phyloP scores from a whole-genome alignment of 768 basidiomycete species.

The Trametes elegans region DNA sequence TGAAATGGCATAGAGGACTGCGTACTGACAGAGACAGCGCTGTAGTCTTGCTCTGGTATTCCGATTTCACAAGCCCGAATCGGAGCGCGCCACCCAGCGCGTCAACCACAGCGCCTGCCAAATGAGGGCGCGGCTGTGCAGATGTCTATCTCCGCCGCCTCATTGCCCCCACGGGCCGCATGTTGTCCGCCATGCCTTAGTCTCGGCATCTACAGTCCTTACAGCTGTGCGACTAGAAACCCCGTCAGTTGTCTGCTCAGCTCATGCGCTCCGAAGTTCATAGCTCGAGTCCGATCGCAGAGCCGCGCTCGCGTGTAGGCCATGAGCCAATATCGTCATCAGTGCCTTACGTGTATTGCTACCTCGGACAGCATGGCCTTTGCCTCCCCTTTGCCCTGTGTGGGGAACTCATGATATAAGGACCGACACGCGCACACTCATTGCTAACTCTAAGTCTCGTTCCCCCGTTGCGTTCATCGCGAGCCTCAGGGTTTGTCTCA shows the following conservation, averaged over 20 bases:
- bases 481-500: neutral
- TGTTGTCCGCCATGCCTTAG: neutral
- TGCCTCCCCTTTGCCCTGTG: constrained; percentile 19
- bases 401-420: constrained; percentile 3
- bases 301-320: neutral
- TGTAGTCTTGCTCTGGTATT: neutral
- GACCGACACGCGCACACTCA: neutral
- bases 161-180: neutral
- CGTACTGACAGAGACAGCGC: too few relatives aligned
- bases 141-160: neutral
- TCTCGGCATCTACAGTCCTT: neutral
- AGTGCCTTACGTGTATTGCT: neutral
- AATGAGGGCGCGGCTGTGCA: neutral
- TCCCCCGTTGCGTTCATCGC: neutral
- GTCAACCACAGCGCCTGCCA: neutral
- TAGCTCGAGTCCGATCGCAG: neutral
- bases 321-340: constrained; percentile 9
- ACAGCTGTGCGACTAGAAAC: neutral
- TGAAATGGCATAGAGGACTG: too few relatives aligned
- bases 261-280: neutral
- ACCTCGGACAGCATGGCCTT: neutral
- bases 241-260: neutral
- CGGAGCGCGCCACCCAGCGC: neutral
- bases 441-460: neutral
- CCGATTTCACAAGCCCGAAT: neutral